Conservation (phyloP, 371 early-diverging fungal species). For the Mucor racemosus region DNA sequence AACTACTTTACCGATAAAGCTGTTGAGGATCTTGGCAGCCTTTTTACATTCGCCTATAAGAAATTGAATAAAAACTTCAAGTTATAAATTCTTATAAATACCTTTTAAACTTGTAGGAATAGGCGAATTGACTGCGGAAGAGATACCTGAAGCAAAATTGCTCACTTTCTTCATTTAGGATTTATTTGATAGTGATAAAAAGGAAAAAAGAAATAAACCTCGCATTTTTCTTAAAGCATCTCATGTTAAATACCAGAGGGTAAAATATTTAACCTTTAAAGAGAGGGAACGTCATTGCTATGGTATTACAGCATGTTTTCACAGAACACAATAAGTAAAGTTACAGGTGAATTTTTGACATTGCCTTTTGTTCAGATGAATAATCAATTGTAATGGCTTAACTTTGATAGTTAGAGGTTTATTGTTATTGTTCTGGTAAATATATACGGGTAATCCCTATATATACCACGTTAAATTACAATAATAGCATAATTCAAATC, state of each 20-base stretch:
- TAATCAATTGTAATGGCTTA: no score
- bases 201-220: neutral
- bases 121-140: constrained; percentile 58
- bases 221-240: neutral
- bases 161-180: constrained; percentile 29
- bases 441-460: no score
- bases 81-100: constrained; percentile 3
- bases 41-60: constrained; percentile 71
- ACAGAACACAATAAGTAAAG: neutral
- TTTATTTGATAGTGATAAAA: neutral
- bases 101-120: constrained; percentile 65
- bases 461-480: no score
- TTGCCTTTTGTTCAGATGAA: no score
- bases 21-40: constrained; percentile 77
- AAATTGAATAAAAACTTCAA: no score
- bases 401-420: no score
- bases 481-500: no score
- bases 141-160: constrained; percentile 23
- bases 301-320: neutral
- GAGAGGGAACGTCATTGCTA: neutral
- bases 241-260: neutral
- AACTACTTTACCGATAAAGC: constrained; percentile 64
- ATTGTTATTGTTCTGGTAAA: no score
- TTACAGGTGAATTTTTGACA: neutral
- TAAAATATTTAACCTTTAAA: neutral